phyloP scores from a whole-genome alignment of 1,139 yeast species.

The Debaryomyces subglobosus region DNA sequence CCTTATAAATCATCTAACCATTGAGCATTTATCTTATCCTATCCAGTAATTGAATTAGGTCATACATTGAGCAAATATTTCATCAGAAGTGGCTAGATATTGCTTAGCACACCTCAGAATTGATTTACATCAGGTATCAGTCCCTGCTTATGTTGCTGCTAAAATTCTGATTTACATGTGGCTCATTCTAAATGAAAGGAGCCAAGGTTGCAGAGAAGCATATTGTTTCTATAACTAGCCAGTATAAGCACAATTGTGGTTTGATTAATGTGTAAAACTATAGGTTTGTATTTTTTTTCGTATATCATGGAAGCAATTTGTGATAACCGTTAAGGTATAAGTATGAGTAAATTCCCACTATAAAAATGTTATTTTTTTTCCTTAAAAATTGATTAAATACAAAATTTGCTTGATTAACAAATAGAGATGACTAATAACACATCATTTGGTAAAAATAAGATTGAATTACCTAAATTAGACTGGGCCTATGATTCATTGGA shows the following conservation, averaged over 20 bases:
- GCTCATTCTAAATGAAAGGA: background rate
- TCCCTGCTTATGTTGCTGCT: background rate
- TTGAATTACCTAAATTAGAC: conserved; percentile 42
- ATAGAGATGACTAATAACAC: background rate
- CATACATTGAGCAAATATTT: background rate
- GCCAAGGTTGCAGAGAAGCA: background rate
- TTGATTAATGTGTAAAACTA: background rate
- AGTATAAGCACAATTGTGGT: background rate
- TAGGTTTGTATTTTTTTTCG: background rate
- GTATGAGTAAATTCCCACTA: background rate
- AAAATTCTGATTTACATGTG: background rate
- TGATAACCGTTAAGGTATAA: background rate
- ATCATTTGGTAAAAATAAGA: conserved; percentile 15
- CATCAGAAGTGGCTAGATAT: background rate
- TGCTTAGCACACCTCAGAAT: background rate
- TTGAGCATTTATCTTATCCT: background rate
- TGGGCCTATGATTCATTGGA: conserved; percentile 47
- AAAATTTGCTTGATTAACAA: background rate
- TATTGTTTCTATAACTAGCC: background rate
- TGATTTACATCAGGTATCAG: background rate
- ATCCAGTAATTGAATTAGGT: background rate
- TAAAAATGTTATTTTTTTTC: background rate
- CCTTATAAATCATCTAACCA: too few species aligned
- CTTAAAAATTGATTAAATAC: background rate
- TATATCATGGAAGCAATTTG: background rate